These are phyloP conservation scores for Penicillium brevicompactum DNA, from an alignment of 2,329 filamentous ascomycete species.

Conservation along the genomic window DNA sequence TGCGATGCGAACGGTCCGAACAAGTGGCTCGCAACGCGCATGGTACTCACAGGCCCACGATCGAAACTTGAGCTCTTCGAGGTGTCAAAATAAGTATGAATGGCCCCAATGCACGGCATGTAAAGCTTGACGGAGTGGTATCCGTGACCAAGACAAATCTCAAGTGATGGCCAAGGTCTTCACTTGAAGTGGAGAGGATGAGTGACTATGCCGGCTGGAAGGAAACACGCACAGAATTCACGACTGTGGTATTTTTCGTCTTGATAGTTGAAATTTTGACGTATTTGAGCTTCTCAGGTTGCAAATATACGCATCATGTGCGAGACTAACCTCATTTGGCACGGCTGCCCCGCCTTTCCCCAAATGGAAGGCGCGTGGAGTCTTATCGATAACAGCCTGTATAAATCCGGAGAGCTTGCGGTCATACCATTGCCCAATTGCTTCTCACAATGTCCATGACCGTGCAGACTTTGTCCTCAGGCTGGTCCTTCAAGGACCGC, in stretches of 20 bases:
- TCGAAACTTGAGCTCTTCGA: background rate
- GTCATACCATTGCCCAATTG: background rate
- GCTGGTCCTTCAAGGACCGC: conserved; percentile 43
- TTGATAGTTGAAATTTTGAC: background rate
- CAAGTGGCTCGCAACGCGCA: background rate
- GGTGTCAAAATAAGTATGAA: background rate
- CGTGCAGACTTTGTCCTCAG: conserved; percentile 28
- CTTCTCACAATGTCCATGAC: conserved; percentile 19
- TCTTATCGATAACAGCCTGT: conserved; percentile 23
- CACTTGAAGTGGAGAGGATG: background rate
- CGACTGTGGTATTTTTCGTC: background rate
- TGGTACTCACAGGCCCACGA: background rate
- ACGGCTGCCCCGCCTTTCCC: conserved; percentile 12
- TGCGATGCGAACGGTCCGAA: conserved; percentile 6
- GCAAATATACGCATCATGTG: conserved; percentile 11
- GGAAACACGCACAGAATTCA: background rate
- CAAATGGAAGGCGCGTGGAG: conserved; percentile 21
- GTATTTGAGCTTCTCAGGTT: background rate
- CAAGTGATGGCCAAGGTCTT: background rate
- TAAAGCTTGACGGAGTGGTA: conserved; percentile 7
- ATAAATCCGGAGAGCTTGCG: conserved; percentile 14
- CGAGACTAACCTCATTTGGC: background rate
- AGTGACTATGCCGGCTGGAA: background rate
- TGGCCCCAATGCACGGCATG: background rate
- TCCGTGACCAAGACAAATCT: conserved; percentile 7